Conservation (phyloP, 257 asterid genomes). For the Solanum clarkiae region DNA sequence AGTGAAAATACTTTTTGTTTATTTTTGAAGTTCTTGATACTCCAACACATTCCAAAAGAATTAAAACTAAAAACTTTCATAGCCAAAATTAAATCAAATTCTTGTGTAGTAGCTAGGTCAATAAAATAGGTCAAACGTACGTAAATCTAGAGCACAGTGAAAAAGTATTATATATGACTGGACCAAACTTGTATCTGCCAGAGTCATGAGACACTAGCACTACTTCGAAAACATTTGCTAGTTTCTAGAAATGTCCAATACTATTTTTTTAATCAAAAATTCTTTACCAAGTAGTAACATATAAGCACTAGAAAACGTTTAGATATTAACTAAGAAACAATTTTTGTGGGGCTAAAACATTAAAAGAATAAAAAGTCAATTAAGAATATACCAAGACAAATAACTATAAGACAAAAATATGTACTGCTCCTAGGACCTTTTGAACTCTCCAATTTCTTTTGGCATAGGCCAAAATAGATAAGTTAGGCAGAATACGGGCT, state of each 20-base stretch:
- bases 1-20: too few species aligned
- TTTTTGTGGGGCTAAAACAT: background rate
- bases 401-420: slow-evolving; percentile 24
- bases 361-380: slow-evolving; percentile 11
- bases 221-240: background rate
- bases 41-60: too few species aligned
- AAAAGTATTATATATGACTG: background rate
- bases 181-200: background rate
- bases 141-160: background rate
- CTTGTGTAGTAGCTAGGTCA: background rate
- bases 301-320: background rate
- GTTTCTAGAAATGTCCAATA: background rate
- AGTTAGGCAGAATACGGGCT: background rate
- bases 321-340: background rate
- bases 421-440: slow-evolving; percentile 13
- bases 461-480: background rate
- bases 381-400: slow-evolving; percentile 25
- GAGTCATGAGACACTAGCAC: background rate
- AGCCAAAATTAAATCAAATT: background rate
- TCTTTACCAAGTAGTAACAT: background rate
- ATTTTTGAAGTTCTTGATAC: too few species aligned
- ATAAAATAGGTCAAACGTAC: background rate
- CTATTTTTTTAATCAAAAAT: background rate
- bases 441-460: slow-evolving; percentile 10
- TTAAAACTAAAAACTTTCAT: too few species aligned